A percentile compares a stretch with the other conserved stretches of the same genome.
Evolutionary conservation across 305 asterid genomes (phyloP).

Genomic region (Solanum chacoense): DNA sequence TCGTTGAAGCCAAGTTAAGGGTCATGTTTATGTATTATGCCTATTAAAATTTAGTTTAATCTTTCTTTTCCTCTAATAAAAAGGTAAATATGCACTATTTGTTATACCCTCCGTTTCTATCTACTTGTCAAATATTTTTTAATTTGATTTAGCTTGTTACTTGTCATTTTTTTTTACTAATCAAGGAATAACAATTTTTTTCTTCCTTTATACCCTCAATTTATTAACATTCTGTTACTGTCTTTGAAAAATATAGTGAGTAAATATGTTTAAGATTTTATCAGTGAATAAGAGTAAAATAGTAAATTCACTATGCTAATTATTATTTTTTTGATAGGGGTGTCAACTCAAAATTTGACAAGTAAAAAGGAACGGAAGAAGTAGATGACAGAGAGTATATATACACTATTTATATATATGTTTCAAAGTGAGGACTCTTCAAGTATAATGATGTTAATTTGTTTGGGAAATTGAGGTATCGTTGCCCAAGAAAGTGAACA

Average conservation of each 20-base stretch:
- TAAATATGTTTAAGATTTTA: too few relatives aligned
- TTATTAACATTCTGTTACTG: too few relatives aligned
- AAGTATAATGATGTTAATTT: background rate
- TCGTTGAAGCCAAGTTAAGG: too few relatives aligned
- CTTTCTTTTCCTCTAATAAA: background rate
- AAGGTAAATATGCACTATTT: background rate
- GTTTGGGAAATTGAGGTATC: background rate
- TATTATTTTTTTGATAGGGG: rapidly evolving
- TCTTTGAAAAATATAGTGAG: background rate
- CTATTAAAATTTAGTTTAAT: background rate
- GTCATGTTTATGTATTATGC: too few relatives aligned
- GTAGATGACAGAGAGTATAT: background rate
- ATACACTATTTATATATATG: background rate
- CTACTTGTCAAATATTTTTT: too few relatives aligned
- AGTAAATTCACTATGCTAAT: too few relatives aligned
- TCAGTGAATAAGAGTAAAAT: too few relatives aligned
- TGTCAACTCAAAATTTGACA: too few relatives aligned
- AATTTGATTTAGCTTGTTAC: too few relatives aligned
- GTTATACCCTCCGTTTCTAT: too few relatives aligned
- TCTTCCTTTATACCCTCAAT: background rate
- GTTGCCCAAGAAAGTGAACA: background rate
- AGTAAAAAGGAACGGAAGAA: too few relatives aligned
- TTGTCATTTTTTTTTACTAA: background rate
- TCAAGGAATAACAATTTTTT: too few relatives aligned
- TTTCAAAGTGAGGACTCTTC: background rate